Evolutionary conservation across 805 yeast species (phyloP).

Genomic region (Cyberlindnera xylosilytica): DNA sequence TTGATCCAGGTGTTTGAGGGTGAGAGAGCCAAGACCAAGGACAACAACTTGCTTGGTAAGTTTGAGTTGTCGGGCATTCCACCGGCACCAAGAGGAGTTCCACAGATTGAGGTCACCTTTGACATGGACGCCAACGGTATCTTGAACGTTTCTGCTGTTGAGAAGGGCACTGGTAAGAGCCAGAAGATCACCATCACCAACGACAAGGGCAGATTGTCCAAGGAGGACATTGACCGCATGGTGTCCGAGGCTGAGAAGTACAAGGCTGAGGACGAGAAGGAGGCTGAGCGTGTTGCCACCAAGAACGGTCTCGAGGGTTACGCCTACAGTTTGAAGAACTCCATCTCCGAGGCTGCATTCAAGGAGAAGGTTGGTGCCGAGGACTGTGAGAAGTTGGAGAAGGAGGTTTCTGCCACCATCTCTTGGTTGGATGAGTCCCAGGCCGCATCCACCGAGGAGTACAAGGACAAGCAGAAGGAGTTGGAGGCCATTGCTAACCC

Average conservation of each 20-base stretch:
- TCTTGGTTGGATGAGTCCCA: constrained; percentile 1
- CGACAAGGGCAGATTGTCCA: constrained; percentile 1
- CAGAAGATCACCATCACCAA: constrained; percentile 1
- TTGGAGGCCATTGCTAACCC: constrained; percentile 1
- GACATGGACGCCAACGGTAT: constrained; percentile 1
- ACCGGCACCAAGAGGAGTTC: constrained; percentile 1
- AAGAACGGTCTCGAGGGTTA: not conserved
- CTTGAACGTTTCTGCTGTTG: constrained; percentile 1
- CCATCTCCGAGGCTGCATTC: not conserved
- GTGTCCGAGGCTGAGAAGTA: not conserved
- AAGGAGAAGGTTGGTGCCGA: not conserved
- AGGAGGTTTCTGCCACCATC: not conserved
- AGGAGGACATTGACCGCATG: not conserved
- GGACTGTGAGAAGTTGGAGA: not conserved
- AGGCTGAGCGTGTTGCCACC: constrained; percentile 1
- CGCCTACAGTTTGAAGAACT: not conserved
- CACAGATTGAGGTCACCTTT: not conserved
- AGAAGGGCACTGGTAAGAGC: constrained; percentile 1
- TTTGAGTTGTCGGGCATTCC: not conserved
- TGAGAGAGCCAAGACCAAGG: constrained; percentile 33
- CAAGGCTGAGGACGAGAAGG: constrained; percentile 1
- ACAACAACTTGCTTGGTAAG: constrained; percentile 2
- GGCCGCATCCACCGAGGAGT: constrained; percentile 1
- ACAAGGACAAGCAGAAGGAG: constrained; percentile 1
- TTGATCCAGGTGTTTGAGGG: constrained; percentile 79